phyloP scores from a whole-genome alignment of 2,329 filamentous ascomycete species.

The Parastagonospora avenae region DNA sequence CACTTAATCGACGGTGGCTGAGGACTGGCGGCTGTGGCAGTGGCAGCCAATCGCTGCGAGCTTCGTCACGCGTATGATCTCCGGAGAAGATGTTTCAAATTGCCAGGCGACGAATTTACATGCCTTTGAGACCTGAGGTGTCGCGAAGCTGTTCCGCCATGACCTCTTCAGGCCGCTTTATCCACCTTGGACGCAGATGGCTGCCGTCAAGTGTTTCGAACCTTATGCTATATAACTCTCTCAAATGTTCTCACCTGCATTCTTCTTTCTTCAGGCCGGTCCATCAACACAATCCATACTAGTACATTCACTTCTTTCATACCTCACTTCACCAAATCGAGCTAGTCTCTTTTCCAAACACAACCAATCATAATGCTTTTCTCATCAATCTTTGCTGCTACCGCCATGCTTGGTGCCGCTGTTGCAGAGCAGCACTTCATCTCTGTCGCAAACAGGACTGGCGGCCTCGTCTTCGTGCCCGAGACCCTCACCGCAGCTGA shows the following conservation, averaged over 20 bases:
- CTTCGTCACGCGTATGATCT: slow-evolving; percentile 15
- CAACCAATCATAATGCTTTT: slow-evolving; percentile 47
- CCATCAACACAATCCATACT: slow-evolving; percentile 40
- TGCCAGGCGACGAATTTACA: slow-evolving; percentile 24
- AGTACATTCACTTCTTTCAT: slow-evolving; percentile 30
- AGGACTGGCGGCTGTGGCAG: slow-evolving; percentile 23
- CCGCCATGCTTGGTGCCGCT: slow-evolving; percentile 36
- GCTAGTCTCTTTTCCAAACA: slow-evolving; percentile 35
- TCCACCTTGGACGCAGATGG: slow-evolving; percentile 19
- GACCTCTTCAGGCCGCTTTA: slow-evolving; percentile 27
- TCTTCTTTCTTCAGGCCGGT: slow-evolving; percentile 42
- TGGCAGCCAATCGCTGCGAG: slow-evolving; percentile 32
- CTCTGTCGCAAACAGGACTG: slow-evolving; percentile 35
- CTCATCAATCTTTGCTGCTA: slow-evolving; percentile 40
- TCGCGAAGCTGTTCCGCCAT: slow-evolving; percentile 45
- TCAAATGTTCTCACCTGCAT: slow-evolving; percentile 39
- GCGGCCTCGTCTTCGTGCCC: slow-evolving; percentile 40
- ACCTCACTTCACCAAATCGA: slow-evolving; percentile 29
- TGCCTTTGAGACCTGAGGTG: slow-evolving; percentile 40
- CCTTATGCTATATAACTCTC: slow-evolving; percentile 40
- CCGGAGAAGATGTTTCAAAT: slow-evolving; percentile 14
- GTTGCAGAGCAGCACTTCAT: slow-evolving; percentile 41
- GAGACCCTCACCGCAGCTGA: slow-evolving; percentile 40
- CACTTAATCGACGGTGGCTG: slow-evolving; percentile 31
- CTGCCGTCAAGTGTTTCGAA: slow-evolving; percentile 32